These are phyloP conservation scores for Ophiocordyceps polyrhachis-furcata DNA, from an alignment of 2,329 filamentous ascomycete genomes.

Conservation along the genomic window DNA sequence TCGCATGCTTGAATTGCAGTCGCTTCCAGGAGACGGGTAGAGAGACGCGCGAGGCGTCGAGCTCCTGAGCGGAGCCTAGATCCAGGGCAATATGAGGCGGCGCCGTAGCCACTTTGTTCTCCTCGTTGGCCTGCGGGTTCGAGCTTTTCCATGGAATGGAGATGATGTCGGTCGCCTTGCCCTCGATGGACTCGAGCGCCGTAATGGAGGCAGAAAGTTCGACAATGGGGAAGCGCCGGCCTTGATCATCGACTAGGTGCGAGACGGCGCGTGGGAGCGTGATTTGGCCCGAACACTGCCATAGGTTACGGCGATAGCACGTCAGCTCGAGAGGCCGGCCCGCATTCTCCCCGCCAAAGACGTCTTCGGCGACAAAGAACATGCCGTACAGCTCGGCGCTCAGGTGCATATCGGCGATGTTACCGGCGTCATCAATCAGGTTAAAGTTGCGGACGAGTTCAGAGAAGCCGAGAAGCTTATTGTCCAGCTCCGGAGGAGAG, in stretches of 20 bases:
- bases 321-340: conserved; percentile 62
- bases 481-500: conserved; percentile 39
- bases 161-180: conserved; percentile 83
- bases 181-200: conserved; percentile 80
- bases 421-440: conserved; percentile 46
- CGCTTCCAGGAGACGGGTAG: conserved; percentile 86
- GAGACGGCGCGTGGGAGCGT: conserved; percentile 56
- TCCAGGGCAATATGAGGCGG: conserved; percentile 38
- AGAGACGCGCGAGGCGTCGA: conserved; percentile 62
- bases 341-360: conserved; percentile 42
- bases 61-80: conserved; percentile 39
- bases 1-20: conserved; percentile 88
- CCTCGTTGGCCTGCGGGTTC: conserved; percentile 33
- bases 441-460: conserved; percentile 39
- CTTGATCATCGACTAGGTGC: conserved; percentile 54
- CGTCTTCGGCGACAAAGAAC: conserved; percentile 75
- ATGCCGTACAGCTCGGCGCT: conserved; percentile 67
- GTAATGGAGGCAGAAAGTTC: conserved; percentile 68
- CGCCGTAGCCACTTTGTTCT: conserved; percentile 26
- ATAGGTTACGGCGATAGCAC: conserved; percentile 86
- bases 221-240: conserved; percentile 57
- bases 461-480: conserved; percentile 60
- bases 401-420: conserved; percentile 45
- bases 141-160: conserved; percentile 89
- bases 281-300: conserved; percentile 82